These are phyloP conservation scores for Jackrogersella minutella DNA, from an alignment of 495 filamentous ascomycete species.

Conservation along the genomic window DNA sequence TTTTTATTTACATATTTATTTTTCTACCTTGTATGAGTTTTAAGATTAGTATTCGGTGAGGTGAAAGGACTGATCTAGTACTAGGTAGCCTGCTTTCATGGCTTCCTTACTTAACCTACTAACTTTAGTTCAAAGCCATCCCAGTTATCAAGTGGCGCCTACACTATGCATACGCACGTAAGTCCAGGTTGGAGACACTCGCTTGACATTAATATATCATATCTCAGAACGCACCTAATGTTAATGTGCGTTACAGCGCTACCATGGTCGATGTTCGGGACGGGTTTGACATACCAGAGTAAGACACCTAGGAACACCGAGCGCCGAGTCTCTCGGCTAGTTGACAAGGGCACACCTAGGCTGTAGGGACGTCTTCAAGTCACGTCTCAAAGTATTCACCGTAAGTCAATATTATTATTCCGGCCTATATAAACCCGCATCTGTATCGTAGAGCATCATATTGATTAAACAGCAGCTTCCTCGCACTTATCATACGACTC, in stretches of 20 bases:
- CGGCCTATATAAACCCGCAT: neutral
- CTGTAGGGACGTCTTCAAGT: neutral
- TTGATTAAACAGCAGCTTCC: neutral
- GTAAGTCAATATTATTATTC: neutral
- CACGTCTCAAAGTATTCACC: neutral
- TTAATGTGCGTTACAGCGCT: slow-evolving; percentile 14
- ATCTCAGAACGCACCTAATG: slow-evolving; percentile 33
- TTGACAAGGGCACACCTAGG: neutral
- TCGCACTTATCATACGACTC: slow-evolving; percentile 8
- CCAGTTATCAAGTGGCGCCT: neutral
- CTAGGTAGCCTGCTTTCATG: neutral
- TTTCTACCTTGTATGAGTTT: neutral
- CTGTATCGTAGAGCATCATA: slow-evolving; percentile 3
- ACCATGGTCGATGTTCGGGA: neutral
- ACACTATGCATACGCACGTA: slow-evolving; percentile 9
- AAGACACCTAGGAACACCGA: slow-evolving; percentile 7
- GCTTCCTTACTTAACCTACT: neutral
- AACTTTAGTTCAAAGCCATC: neutral
- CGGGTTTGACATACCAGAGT: neutral
- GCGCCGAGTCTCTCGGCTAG: neutral
- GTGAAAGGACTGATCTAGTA: neutral
- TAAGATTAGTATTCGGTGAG: neutral
- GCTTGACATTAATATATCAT: slow-evolving; percentile 27
- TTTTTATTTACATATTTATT: neutral
- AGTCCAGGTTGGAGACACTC: slow-evolving; percentile 12